Percentiles rank a stretch among this genome's conserved stretches.
These are phyloP conservation scores for Aspergillus niger DNA, from an alignment of 2,329 filamentous ascomycete genomes.

Conservation along the genomic window DNA sequence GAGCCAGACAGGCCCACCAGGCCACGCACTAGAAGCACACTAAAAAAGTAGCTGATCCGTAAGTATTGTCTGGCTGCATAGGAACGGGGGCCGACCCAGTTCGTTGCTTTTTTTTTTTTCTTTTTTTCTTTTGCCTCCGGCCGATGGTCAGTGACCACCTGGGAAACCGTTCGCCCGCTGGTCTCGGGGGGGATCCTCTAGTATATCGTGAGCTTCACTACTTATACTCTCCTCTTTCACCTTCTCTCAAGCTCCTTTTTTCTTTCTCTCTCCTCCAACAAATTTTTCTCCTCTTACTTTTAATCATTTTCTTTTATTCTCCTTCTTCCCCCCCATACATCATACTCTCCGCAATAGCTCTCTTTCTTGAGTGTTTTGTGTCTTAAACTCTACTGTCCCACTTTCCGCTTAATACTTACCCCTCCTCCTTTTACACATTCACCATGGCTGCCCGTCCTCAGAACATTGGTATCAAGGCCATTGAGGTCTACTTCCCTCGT, in stretches of 20 bases:
- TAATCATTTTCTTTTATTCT: slow-evolving; percentile 9
- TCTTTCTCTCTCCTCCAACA: slow-evolving; percentile 11
- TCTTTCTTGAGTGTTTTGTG: slow-evolving; percentile 3
- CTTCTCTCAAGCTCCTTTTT: slow-evolving; percentile 16
- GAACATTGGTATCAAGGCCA: slow-evolving; percentile 91
- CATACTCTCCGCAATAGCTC: background rate
- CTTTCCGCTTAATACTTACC: slow-evolving; percentile 15
- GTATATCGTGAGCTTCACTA: background rate
- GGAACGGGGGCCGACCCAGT: slow-evolving; percentile 1
- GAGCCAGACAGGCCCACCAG: background rate
- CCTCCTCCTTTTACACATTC: slow-evolving; percentile 22
- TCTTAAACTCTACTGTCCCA: slow-evolving; percentile 10
- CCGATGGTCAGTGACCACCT: slow-evolving; percentile 2
- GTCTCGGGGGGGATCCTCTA: background rate
- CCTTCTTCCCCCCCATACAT: background rate
- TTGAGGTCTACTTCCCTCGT: slow-evolving; percentile 84
- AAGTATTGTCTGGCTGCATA: background rate
- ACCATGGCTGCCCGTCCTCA: slow-evolving; percentile 75
- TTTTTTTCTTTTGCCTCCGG: slow-evolving; percentile 1
- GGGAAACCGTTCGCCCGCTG: slow-evolving; percentile 13
- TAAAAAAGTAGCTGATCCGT: background rate
- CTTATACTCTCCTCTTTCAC: slow-evolving; percentile 21
- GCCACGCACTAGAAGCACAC: background rate
- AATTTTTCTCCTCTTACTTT: background rate
- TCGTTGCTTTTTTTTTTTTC: background rate